These are phyloP conservation scores for Mrakia blollopis DNA, from an alignment of 768 basidiomycete genomes.

Conservation along the genomic window DNA sequence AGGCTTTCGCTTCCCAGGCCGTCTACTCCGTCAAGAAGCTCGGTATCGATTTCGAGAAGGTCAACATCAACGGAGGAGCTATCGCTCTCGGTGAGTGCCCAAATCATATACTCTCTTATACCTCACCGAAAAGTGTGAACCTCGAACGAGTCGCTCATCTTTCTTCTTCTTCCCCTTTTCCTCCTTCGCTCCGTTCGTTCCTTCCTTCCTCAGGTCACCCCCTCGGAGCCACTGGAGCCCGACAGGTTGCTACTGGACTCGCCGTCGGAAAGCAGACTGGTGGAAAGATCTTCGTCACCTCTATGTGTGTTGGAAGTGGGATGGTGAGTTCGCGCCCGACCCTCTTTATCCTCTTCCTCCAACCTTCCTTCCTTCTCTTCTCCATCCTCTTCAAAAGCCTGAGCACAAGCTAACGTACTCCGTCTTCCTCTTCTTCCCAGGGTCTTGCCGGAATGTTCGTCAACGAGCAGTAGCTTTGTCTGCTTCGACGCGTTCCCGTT, in stretches of 20 bases:
- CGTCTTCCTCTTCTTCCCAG: not conserved
- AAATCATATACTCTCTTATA: no score
- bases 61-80: constrained; percentile 81
- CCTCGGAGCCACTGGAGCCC: constrained; percentile 63
- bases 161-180: not conserved
- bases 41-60: constrained; percentile 67
- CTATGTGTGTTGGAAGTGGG: constrained; percentile 85
- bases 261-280: constrained; percentile 74
- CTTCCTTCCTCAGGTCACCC: constrained; percentile 35
- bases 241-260: constrained; percentile 80
- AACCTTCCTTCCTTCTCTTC: no score
- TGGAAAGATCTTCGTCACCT: constrained; percentile 73
- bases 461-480: constrained; percentile 52
- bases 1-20: constrained; percentile 80
- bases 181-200: not conserved
- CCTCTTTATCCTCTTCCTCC: no score
- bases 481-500: no score
- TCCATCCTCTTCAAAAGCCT: no score
- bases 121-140: no score
- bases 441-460: constrained; percentile 77
- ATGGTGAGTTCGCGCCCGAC: constrained; percentile 53
- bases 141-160: not conserved
- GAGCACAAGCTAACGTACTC: no score
- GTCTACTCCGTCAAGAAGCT: constrained; percentile 66
- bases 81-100: constrained; percentile 57